phyloP scores from a whole-genome alignment of 306 rosid species.

The Trichosanthes cucumerina region DNA sequence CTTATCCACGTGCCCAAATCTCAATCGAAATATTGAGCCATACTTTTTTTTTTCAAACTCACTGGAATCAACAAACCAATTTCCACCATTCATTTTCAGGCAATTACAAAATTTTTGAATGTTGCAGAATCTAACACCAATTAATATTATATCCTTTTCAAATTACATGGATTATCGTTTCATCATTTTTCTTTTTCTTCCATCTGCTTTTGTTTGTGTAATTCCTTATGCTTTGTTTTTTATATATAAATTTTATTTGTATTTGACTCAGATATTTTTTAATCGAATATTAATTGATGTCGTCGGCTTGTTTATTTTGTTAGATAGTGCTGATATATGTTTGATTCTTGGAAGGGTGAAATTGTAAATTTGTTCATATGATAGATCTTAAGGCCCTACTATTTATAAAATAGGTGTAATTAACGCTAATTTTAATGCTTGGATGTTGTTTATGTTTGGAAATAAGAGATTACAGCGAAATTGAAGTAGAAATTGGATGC shows the following conservation, averaged over 20 bases:
- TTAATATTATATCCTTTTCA: neutral
- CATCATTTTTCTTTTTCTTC: neutral
- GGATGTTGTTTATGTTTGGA: no score
- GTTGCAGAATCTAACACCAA: neutral
- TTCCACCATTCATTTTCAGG: neutral
- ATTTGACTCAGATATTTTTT: neutral
- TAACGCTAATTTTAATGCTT: no score
- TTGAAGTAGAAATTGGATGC: no score
- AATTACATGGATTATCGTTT: neutral
- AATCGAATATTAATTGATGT: no score
- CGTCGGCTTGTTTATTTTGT: no score
- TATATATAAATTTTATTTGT: no score
- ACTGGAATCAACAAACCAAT: neutral
- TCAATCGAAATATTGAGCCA: neutral
- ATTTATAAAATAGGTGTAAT: no score
- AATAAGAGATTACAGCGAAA: no score
- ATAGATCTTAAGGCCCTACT: no score
- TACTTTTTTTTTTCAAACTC: neutral
- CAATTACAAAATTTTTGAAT: neutral
- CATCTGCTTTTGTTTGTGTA: neutral
- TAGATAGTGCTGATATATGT: no score
- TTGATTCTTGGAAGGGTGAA: no score
- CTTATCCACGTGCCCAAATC: slow-evolving; percentile 1
- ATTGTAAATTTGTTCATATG: no score
- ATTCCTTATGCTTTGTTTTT: neutral